phyloP scores from a whole-genome alignment of 345 rosid species.

The Euclidium syriacum region DNA sequence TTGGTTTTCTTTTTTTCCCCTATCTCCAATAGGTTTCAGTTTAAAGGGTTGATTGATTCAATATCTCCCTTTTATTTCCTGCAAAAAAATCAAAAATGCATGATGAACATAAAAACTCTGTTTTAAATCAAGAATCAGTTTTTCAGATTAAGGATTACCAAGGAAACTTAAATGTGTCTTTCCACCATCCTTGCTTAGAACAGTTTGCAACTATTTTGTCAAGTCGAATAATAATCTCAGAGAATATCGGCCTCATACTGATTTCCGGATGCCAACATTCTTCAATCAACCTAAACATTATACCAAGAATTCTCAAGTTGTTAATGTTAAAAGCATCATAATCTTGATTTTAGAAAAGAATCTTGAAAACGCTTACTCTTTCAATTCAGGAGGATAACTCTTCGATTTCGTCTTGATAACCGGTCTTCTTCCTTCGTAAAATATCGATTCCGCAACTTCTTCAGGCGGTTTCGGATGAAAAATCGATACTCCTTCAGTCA shows the following conservation, averaged over 20 bases:
- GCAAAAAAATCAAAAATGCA: not conserved
- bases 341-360: not conserved
- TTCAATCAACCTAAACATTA: constrained; percentile 63
- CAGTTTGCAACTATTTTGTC: constrained; percentile 60
- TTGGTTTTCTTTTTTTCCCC: not conserved
- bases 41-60: not conserved
- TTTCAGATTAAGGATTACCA: constrained; percentile 44
- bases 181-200: constrained; percentile 94
- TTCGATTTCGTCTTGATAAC: constrained; percentile 55
- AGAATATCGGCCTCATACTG: constrained; percentile 58
- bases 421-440: constrained; percentile 69
- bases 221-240: constrained; percentile 78
- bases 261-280: constrained; percentile 82
- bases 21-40: not conserved
- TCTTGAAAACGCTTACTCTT: constrained; percentile 55
- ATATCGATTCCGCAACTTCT: constrained; percentile 61
- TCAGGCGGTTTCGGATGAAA: constrained; percentile 66
- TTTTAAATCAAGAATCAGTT: not conserved
- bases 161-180: constrained; percentile 89
- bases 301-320: not conserved
- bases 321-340: not conserved
- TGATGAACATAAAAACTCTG: not conserved
- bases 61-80: constrained; percentile 24
- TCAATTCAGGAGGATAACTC: constrained; percentile 44
- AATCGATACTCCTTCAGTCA: constrained; percentile 80